Conservation (phyloP, 441 rosid species). For the Gossypium lobatum region DNA sequence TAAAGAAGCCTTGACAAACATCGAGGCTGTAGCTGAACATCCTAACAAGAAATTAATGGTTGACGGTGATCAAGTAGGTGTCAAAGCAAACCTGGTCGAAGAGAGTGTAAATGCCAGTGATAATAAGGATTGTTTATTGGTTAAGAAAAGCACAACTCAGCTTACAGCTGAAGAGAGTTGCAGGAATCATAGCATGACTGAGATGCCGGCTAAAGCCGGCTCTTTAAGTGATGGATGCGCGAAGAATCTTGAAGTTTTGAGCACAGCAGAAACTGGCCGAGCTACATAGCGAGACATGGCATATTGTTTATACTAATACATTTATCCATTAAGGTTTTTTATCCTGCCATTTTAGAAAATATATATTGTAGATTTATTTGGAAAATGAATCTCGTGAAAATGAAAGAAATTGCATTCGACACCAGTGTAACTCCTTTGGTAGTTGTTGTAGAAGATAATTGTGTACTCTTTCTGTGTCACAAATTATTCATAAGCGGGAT, state of each 20-base stretch:
- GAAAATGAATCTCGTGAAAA: slow-evolving; percentile 12
- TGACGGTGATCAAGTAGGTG: slow-evolving; percentile 19
- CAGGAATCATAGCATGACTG: background rate
- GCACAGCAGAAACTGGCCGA: slow-evolving; percentile 7
- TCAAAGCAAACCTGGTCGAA: slow-evolving; percentile 12
- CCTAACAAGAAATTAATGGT: slow-evolving; percentile 22
- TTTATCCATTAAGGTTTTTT: background rate
- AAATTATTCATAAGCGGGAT: background rate
- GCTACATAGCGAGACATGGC: background rate
- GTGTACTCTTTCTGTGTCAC: background rate
- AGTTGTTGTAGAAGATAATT: background rate
- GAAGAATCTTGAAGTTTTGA: slow-evolving; percentile 29
- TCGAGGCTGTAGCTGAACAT: slow-evolving; percentile 20
- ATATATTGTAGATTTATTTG: slow-evolving; percentile 8
- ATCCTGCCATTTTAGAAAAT: background rate
- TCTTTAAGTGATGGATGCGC: slow-evolving; percentile 2
- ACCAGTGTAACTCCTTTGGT: background rate
- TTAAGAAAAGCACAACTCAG: slow-evolving; percentile 14
- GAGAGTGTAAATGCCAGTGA: slow-evolving; percentile 21
- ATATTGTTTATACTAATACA: background rate
- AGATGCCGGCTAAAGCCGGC: background rate
- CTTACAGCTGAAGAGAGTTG: background rate
- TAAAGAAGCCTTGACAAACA: slow-evolving; percentile 22
- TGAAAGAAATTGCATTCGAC: slow-evolving; percentile 13
- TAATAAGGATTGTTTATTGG: slow-evolving; percentile 12